Evolutionary conservation across 306 rosid species (phyloP).

Genomic region (Myrica gale): DNA sequence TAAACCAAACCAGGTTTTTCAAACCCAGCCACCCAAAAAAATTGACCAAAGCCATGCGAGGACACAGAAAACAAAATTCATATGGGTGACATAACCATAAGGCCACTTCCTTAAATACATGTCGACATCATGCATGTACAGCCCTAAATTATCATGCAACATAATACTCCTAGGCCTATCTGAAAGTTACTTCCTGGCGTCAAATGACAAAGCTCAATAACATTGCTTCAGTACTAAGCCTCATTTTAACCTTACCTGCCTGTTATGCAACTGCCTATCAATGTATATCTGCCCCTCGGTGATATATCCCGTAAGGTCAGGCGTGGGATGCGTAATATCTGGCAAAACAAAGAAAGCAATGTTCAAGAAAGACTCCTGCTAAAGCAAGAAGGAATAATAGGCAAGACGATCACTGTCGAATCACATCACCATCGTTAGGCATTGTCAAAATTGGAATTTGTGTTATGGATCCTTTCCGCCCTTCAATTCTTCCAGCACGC

Average conservation of each 20-base stretch:
- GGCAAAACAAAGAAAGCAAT: slow-evolving; percentile 27
- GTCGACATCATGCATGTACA: not conserved
- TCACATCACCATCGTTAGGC: slow-evolving; percentile 90
- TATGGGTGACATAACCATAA: not conserved
- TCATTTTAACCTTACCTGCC: slow-evolving; percentile 64
- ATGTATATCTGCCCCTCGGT: slow-evolving; percentile 98
- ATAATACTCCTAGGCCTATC: not conserved
- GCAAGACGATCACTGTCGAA: slow-evolving; percentile 19
- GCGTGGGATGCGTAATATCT: slow-evolving; percentile 99
- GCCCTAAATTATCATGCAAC: not conserved
- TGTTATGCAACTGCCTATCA: slow-evolving; percentile 90
- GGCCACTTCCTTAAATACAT: not conserved
- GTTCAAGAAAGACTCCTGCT: slow-evolving; percentile 27
- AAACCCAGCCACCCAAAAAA: slow-evolving; percentile 13
- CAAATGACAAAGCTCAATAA: slow-evolving; percentile 3
- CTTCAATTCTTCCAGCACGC: slow-evolving; percentile 99
- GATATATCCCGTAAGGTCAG: slow-evolving; percentile 98
- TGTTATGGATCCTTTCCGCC: slow-evolving; percentile 96
- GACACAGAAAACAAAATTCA: slow-evolving; percentile 7
- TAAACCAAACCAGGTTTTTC: slow-evolving; percentile 7
- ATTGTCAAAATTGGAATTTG: slow-evolving; percentile 97
- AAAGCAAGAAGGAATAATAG: slow-evolving; percentile 18
- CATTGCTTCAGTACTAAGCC: slow-evolving; percentile 20
- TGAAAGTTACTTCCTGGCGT: not conserved
- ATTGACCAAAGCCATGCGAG: not conserved